Evolutionary conservation across 306 rosid genomes (phyloP).

Genomic region (Hippophae tibetana): DNA sequence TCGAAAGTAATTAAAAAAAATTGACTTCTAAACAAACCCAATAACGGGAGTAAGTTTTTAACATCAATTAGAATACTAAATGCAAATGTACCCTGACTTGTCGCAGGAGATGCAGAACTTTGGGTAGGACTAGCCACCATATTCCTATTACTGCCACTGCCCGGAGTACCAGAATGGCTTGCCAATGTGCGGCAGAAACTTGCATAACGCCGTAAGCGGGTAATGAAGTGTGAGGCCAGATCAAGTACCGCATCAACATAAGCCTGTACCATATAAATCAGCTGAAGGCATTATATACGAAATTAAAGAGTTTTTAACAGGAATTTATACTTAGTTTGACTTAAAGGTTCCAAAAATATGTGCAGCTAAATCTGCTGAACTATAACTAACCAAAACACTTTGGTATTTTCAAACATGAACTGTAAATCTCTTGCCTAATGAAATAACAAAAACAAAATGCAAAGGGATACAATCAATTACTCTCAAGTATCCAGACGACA

Average conservation of each 20-base stretch:
- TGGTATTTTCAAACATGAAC: no score
- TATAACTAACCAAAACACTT: no score
- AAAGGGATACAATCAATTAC: no score
- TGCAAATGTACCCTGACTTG: conserved; percentile 67
- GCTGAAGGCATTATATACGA: conserved; percentile 7
- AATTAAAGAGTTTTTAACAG: neutral
- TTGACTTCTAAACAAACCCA: conserved; percentile 1
- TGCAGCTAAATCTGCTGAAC: no score
- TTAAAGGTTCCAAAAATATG: neutral
- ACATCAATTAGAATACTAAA: conserved; percentile 1
- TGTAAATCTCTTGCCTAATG: no score
- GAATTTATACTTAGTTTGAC: neutral
- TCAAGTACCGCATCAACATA: conserved; percentile 96
- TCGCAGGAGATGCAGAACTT: conserved; percentile 72
- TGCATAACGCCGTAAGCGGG: conserved; percentile 95
- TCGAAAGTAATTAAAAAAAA: neutral
- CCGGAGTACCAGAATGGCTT: conserved; percentile 89
- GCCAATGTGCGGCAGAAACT: conserved; percentile 99
- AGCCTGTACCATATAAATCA: conserved; percentile 52
- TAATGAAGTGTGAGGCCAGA: conserved; percentile 95
- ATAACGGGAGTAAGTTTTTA: neutral
- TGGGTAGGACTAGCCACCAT: conserved; percentile 92
- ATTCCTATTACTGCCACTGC: conserved; percentile 83
- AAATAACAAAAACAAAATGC: no score
- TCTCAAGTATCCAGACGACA: no score